Conservation (phyloP, 495 filamentous ascomycete species). For the Sordaria brevicollis region DNA sequence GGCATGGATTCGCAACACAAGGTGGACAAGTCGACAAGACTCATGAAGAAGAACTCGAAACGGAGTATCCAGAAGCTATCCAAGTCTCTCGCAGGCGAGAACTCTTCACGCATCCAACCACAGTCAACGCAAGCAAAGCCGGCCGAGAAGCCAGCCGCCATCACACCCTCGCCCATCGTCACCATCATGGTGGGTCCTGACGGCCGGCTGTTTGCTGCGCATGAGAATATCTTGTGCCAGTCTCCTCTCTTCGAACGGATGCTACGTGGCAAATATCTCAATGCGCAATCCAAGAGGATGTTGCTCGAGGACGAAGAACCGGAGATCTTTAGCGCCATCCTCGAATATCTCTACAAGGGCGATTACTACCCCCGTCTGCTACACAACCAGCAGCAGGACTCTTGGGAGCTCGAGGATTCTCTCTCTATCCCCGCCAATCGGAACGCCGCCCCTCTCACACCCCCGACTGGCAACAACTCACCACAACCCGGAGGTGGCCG, state of each 20-base stretch:
- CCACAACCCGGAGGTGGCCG: slow-evolving; percentile 38
- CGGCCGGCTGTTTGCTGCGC: slow-evolving; percentile 80
- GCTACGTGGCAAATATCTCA: slow-evolving; percentile 51
- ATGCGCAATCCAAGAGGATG: slow-evolving; percentile 55
- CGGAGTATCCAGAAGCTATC: slow-evolving; percentile 59
- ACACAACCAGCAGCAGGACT: slow-evolving; percentile 55
- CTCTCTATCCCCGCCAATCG: slow-evolving; percentile 14
- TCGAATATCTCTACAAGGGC: slow-evolving; percentile 91
- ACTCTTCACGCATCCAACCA: slow-evolving; percentile 12
- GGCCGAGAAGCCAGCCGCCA: slow-evolving; percentile 27
- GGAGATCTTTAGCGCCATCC: slow-evolving; percentile 79
- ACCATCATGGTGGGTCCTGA: slow-evolving; percentile 73
- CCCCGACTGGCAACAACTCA: slow-evolving; percentile 28
- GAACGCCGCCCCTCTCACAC: slow-evolving; percentile 21
- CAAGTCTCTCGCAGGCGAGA: slow-evolving; percentile 40
- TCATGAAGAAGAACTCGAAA: slow-evolving; percentile 56
- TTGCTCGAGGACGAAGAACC: slow-evolving; percentile 76
- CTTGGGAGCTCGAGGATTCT: slow-evolving; percentile 64
- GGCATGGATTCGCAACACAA: slow-evolving; percentile 40
- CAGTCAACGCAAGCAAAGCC: slow-evolving; percentile 33
- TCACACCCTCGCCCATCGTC: slow-evolving; percentile 59
- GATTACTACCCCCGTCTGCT: slow-evolving; percentile 78
- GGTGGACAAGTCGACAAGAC: slow-evolving; percentile 68
- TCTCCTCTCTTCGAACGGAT: slow-evolving; percentile 69
- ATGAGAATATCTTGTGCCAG: slow-evolving; percentile 73